Evolutionary conservation across 306 rosid species (phyloP).

Genomic region (Lathyrus tuberosus): DNA sequence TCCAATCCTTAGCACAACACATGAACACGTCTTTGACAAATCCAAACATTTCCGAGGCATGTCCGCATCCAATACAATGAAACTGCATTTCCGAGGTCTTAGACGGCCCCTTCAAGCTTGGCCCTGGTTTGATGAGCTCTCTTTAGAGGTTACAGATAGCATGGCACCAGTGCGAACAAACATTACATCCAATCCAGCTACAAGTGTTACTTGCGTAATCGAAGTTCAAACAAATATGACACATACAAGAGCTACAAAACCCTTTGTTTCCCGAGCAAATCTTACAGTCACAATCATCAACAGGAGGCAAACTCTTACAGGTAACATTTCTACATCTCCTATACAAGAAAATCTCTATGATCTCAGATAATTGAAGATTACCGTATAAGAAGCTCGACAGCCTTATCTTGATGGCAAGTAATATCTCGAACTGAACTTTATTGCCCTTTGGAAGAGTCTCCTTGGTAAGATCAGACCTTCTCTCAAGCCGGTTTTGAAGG

Average conservation of each 20-base stretch:
- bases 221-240: too few relatives aligned
- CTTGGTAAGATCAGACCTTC: conserved; percentile 79
- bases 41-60: conserved; percentile 95
- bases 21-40: conserved; percentile 90
- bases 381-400: conserved; percentile 64
- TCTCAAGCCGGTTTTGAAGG: conserved; percentile 61
- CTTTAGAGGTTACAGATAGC: too few relatives aligned
- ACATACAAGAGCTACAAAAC: too few relatives aligned
- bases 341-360: too few relatives aligned
- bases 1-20: conserved; percentile 94
- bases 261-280: too few relatives aligned
- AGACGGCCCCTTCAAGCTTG: conserved; percentile 85
- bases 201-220: too few relatives aligned
- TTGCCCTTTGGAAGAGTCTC: conserved; percentile 81
- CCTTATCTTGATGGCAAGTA: conserved; percentile 83
- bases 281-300: too few relatives aligned
- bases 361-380: conserved; percentile 61
- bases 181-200: too few relatives aligned
- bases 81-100: conserved; percentile 92
- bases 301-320: too few relatives aligned
- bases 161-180: too few relatives aligned
- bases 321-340: too few relatives aligned
- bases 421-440: conserved; percentile 66
- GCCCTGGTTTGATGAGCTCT: conserved; percentile 85
- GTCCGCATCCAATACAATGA: conserved; percentile 89